A percentile compares a stretch with the other conserved stretches of the same genome.
Conservation (phyloP, 495 filamentous ascomycete genomes). For the Bathelium albidoporum region DNA sequence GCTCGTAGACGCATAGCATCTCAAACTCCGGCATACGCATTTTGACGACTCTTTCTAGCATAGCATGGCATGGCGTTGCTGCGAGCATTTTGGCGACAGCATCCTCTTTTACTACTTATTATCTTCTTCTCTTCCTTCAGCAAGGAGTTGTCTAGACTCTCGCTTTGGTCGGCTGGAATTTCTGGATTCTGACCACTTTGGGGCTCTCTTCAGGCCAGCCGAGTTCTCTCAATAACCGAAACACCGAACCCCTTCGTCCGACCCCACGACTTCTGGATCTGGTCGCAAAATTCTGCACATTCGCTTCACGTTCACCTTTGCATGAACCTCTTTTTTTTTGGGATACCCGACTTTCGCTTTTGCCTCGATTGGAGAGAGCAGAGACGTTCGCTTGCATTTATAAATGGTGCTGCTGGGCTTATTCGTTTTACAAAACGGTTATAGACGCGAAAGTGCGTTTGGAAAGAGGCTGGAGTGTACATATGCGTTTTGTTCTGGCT, state of each 20-base stretch:
- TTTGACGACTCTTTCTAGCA: neutral
- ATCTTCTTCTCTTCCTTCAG: neutral
- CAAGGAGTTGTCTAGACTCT: neutral
- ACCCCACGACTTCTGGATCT: neutral
- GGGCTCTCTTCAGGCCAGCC: neutral
- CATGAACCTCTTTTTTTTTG: neutral
- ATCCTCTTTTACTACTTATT: neutral
- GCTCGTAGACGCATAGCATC: neutral
- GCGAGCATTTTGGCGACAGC: neutral
- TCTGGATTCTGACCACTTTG: neutral
- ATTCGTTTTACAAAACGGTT: neutral
- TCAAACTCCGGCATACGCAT: constrained; percentile 1
- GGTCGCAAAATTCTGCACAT: neutral
- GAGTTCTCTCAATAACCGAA: neutral
- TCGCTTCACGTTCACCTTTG: neutral
- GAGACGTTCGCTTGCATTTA: constrained; percentile 3
- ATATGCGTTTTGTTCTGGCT: neutral
- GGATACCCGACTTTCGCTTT: neutral
- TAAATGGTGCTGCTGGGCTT: neutral
- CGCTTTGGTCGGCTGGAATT: neutral
- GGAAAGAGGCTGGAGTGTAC: neutral
- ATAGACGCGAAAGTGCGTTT: neutral
- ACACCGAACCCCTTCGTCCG: neutral
- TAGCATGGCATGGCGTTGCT: constrained; percentile 5
- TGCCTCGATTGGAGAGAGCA: neutral